These are phyloP conservation scores for Metroxylon sagu DNA, from an alignment of 176 grass and related monocot species.

Conservation along the genomic window DNA sequence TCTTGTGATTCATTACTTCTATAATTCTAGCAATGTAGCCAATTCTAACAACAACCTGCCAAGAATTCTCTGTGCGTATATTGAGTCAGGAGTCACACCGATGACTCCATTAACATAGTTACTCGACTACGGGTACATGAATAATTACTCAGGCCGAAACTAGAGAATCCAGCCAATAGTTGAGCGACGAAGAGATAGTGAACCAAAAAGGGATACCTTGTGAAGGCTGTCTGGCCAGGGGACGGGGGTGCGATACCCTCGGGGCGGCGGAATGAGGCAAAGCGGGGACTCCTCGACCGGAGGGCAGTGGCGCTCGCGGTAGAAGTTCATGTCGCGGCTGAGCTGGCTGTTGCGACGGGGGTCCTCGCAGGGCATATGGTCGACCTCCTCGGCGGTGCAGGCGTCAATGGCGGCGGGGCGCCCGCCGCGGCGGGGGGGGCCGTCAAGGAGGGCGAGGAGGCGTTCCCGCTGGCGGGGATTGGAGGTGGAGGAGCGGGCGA, in stretches of 20 bases:
- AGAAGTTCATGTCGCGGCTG: constrained; percentile 89
- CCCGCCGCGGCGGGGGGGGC: background rate
- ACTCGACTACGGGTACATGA: too few species aligned
- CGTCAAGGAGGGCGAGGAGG: constrained; percentile 16
- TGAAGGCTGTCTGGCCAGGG: constrained; percentile 85
- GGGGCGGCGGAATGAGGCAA: constrained; percentile 75
- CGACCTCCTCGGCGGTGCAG: constrained; percentile 60
- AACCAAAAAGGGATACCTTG: constrained; percentile 28
- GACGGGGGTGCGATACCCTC: constrained; percentile 53
- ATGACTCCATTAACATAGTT: too few species aligned
- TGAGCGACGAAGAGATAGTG: too few species aligned
- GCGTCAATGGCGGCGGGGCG: constrained; percentile 17
- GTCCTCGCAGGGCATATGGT: constrained; percentile 88
- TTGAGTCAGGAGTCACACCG: too few species aligned
- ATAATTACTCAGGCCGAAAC: too few species aligned
- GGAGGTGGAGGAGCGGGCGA: constrained; percentile 6
- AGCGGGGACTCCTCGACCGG: constrained; percentile 26
- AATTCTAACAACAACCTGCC: too few species aligned
- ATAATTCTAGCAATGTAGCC: too few species aligned
- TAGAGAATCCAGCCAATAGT: too few species aligned
- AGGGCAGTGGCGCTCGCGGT: constrained; percentile 83
- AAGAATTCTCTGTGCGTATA: too few species aligned
- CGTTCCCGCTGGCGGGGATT: constrained; percentile 3
- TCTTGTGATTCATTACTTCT: too few species aligned
- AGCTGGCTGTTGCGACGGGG: constrained; percentile 74